phyloP scores from a whole-genome alignment of 2,329 filamentous ascomycete genomes.

The Hypoxylon sp. region DNA sequence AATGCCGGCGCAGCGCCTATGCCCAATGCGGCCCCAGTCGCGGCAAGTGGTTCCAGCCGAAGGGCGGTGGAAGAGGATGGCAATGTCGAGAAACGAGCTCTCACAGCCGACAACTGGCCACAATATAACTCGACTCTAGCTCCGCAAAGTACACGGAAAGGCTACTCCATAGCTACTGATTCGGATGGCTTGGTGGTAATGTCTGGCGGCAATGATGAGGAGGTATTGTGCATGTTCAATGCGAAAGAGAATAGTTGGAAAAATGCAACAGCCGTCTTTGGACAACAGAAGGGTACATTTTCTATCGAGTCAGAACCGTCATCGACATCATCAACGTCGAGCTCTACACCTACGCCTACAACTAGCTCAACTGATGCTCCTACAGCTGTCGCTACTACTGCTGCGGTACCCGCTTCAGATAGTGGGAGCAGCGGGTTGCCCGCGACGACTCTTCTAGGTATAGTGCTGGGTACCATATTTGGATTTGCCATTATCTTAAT shows the following conservation, averaged over 20 bases:
- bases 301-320: slow-evolving; percentile 54
- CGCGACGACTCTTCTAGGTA: slow-evolving; percentile 79
- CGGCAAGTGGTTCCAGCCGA: slow-evolving; percentile 41
- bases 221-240: slow-evolving; percentile 83
- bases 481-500: slow-evolving; percentile 80
- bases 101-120: slow-evolving; percentile 78
- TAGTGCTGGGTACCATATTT: slow-evolving; percentile 84
- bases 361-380: slow-evolving; percentile 40
- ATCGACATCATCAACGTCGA: slow-evolving; percentile 54
- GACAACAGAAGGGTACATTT: slow-evolving; percentile 58
- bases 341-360: slow-evolving; percentile 51
- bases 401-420: slow-evolving; percentile 38
- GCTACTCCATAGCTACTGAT: slow-evolving; percentile 80
- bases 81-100: slow-evolving; percentile 56
- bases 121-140: slow-evolving; percentile 82
- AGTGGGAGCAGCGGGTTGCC: slow-evolving; percentile 49
- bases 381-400: slow-evolving; percentile 52
- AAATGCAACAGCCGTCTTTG: slow-evolving; percentile 76
- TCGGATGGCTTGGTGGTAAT: slow-evolving; percentile 79
- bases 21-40: slow-evolving; percentile 62
- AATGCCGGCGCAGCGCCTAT: slow-evolving; percentile 71
- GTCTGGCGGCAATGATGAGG: slow-evolving; percentile 78
- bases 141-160: slow-evolving; percentile 73
- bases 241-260: slow-evolving; percentile 82
- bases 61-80: slow-evolving; percentile 50